Conservation (phyloP, 768 basidiomycete species). For the Pisolithus microcarpus region DNA sequence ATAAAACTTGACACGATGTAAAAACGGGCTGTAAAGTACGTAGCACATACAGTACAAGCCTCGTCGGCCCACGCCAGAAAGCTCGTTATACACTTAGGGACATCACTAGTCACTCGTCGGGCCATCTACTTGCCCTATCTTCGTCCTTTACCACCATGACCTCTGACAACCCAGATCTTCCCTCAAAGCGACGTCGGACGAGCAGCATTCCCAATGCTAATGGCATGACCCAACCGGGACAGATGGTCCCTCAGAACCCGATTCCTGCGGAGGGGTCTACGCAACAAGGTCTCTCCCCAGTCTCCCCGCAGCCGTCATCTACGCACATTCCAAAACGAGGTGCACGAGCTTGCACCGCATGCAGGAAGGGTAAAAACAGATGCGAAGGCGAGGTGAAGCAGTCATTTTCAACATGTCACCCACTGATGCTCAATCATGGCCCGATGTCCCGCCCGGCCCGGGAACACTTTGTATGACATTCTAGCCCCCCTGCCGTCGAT, state of each 20-base stretch:
- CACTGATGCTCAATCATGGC: constrained; percentile 44
- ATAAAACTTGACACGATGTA: too few relatives aligned
- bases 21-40: too few relatives aligned
- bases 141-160: constrained; percentile 54
- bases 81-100: constrained; percentile 8
- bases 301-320: constrained; percentile 23
- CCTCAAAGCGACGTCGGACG: constrained; percentile 54
- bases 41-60: too few relatives aligned
- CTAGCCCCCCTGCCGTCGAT: constrained; percentile 85
- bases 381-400: constrained; percentile 81
- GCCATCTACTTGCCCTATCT: constrained; percentile 43
- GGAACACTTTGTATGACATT: constrained; percentile 29
- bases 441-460: constrained; percentile 72
- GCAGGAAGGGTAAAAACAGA: constrained; percentile 88
- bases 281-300: constrained; percentile 15
- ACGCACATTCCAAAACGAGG: constrained; percentile 84
- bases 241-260: constrained; percentile 23
- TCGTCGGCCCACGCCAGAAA: constrained; percentile 2
- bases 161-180: constrained; percentile 48
- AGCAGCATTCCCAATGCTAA: constrained; percentile 20
- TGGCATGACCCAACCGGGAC: constrained; percentile 8
- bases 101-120: background rate
- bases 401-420: constrained; percentile 33
- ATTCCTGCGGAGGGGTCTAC: constrained; percentile 29
- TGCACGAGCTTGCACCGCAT: constrained; percentile 82